Evolutionary conservation across 495 filamentous ascomycete species (phyloP).

Genomic region (Daldinia decipiens): DNA sequence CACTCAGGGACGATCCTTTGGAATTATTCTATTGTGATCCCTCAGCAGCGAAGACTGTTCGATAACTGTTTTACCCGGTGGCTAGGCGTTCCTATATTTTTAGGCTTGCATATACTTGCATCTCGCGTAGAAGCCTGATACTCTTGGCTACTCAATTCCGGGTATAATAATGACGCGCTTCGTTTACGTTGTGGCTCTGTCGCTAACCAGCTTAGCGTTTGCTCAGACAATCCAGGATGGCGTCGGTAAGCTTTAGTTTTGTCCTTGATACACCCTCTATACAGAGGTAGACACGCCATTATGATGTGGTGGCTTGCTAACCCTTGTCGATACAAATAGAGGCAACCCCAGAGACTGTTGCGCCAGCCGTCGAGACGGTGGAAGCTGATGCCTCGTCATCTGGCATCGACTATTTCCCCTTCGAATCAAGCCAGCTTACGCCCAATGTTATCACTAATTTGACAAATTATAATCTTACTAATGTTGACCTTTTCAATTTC

Average conservation of each 20-base stretch:
- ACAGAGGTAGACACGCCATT: background rate
- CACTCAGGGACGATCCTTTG: background rate
- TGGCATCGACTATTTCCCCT: conserved; percentile 44
- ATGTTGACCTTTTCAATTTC: background rate
- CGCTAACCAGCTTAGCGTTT: conserved; percentile 35
- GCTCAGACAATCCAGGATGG: conserved; percentile 37
- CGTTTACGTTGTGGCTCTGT: conserved; percentile 37
- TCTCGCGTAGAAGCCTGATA: background rate
- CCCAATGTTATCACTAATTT: conserved; percentile 49
- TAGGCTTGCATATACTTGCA: background rate
- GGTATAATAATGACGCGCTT: conserved; percentile 30
- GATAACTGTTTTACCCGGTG: background rate
- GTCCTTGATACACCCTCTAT: conserved; percentile 1
- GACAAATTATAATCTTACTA: conserved; percentile 26
- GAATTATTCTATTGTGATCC: background rate
- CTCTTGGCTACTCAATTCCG: background rate
- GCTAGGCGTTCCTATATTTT: background rate
- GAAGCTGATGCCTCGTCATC: conserved; percentile 26
- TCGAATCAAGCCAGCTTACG: conserved; percentile 55
- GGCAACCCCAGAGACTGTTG: conserved; percentile 32
- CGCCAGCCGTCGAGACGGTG: conserved; percentile 34
- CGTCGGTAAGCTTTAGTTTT: conserved; percentile 26
- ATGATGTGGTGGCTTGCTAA: conserved; percentile 22
- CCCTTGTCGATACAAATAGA: conserved; percentile 20
- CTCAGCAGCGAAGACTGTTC: background rate